Base-by-base conservation (phyloP, 768 basidiomycete genomes). In the Pisolithus microcarpus region DNA sequence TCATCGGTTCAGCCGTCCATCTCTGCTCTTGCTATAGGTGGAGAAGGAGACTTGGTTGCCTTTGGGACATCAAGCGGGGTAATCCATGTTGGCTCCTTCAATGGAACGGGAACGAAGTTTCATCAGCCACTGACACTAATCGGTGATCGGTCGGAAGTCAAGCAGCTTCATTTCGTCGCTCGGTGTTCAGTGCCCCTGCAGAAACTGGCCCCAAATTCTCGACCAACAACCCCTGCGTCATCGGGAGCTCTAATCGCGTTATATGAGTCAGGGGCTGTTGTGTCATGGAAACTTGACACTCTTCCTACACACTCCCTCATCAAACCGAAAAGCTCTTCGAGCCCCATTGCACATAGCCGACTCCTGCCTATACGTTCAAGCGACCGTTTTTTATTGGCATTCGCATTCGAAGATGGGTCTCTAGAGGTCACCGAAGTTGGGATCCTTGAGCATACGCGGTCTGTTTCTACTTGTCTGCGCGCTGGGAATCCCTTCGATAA, bases 51-150 rank as follows among this genome's bases (percentile, higher is more conserved):
- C 19, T 76, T 77, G 56, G 81, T 82, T 53, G 88, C 87, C 2
- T 80, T 84, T 15, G 90, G 89, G 6, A 89, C 87, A 13, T 74
- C 76, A 13, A 72, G 75, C 1, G 91, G 91, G 1, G 61, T 75
- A 3, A 74, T 92, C 47, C 76, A 76, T 36, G 67, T 84, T 13
- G 92, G 82, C 81, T 67, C 66, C n/a, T 65, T 88, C 46, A 68
- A 68, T 6, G 70, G 69, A 46, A 71, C 67, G 39, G 58, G 61
- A 24, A 60, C 72, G 38, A 66, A 61, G 30, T 58, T 68, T 18
- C 64, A 72, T 19, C 73, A 75, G 6, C 70, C 75, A 38, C 65
- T 83, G 38, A 59, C 64, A 4, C 64, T 71, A 46, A 68, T 67
- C 46, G 72, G 69, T 55, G 73, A 70, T 19, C 71, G 69, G n/a